These are phyloP conservation scores for Crithidia bombi DNA, from an alignment of 208 protist species.

Conservation along the genomic window DNA sequence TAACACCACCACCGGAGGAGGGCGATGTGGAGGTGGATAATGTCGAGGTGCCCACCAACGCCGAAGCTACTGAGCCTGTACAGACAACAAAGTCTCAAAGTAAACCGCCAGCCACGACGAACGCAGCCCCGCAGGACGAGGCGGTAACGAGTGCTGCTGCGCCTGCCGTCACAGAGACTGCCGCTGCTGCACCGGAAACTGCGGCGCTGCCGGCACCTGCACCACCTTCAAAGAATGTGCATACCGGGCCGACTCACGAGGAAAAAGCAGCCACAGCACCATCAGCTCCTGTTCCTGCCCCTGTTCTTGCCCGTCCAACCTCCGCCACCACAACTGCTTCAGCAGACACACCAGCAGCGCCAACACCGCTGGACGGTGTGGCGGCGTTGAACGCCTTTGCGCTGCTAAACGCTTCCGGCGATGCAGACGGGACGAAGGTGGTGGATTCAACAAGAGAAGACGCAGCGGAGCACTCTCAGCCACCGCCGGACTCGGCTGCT, in stretches of 20 bases:
- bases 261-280: no score
- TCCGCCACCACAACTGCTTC: not conserved
- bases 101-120: not conserved
- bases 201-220: not conserved
- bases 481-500: no score
- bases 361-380: slow-evolving; percentile 15
- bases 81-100: not conserved
- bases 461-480: not conserved
- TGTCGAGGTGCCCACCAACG: not conserved
- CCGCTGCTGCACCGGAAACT: not conserved
- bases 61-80: not conserved
- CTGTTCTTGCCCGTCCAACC: no score
- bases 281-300: no score
- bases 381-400: slow-evolving; percentile 39
- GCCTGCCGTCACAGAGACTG: not conserved
- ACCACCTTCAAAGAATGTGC: not conserved
- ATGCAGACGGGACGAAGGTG: not conserved
- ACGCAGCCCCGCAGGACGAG: not conserved
- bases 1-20: slow-evolving; percentile 4
- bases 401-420: slow-evolving; percentile 16
- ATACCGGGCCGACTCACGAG: no score
- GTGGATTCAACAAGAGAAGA: not conserved
- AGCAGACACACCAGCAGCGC: not conserved
- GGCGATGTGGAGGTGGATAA: slow-evolving; percentile 4
- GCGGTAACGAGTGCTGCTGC: not conserved